Evolutionary conservation across 805 yeast genomes (phyloP), one percentile per base, ranked within the genome.

Genomic region (Ogataea ganodermae): DNA sequence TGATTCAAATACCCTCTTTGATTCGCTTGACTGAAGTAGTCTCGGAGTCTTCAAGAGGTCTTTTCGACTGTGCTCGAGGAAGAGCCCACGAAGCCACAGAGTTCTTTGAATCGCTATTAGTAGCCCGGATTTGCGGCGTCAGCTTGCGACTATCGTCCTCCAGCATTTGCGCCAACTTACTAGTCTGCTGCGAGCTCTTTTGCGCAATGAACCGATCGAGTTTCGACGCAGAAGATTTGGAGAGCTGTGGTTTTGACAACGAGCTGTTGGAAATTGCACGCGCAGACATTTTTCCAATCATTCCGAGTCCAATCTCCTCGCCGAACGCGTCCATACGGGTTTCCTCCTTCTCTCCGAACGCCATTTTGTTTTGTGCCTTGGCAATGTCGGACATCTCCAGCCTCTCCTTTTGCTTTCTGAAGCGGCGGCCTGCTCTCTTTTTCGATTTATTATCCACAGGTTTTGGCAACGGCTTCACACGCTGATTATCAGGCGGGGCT

Each of bases 351-450:
- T 83, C 77, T 6, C 96, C 97, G 68, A 92, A 91, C 35, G 76
- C 85, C 80, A 91, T 76, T 59, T 86, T 79, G 62, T 92, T 90
- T 59, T 89, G 96, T 2, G 96, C 86, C 54, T 81, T 84, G 28
- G 90, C 82, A 36, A 87, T 63, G 45, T 90, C 96, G 0, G 96
- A 84, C 75, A 86, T 76, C 58, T 83, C 84, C 67, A 85, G 83
- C 60, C 87, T 82, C 61, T 89, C 87, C 64, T 88, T 89, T 70
- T 81, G 77, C 65, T 89, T 90, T 42, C 96, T 74, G 56, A 86
- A 76, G 46, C 92, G 70, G 53, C 82, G 72, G 0, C 99, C 99
- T 1, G 95, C 97, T 57, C 99, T 74, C 56, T 84, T 87, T 67
- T 89, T 88, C 4, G 92, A 82, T 41, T 83, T 80, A 45, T 75